Evolutionary conservation across 305 asterid genomes (phyloP), one percentile per base, ranked within the genome.

Genomic region (Fraxinus latifolia): DNA sequence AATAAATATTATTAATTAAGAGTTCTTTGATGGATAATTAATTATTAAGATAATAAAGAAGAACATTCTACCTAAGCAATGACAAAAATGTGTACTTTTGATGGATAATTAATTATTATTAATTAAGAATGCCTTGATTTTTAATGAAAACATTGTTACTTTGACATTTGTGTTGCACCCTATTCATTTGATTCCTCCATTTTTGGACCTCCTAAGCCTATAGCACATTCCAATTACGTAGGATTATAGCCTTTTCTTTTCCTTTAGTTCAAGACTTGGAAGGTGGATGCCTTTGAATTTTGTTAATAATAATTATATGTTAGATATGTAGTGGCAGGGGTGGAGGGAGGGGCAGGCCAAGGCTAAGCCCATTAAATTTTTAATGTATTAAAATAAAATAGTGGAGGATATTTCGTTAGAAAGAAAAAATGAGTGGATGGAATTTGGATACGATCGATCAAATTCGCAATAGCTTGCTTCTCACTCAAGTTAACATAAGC

Each of bases 181-280:
- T 62, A 47, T 87, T 85, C 74, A 62, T 80, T 77, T 76, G 74
- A 62, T 62, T 62, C 72, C 86, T 87, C 84, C 81, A 83, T 81
- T 77, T 79, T 82, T 77, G 78, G 87, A 84, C 73, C 84, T 81
- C 84, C 80, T 84, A 80, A 85, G 88, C 80, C 94, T 89, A 91
- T 39, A 11, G 4, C 37, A 85, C 84, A 77, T 87, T 88, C 84
- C 86, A 70, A 81, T 74, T 79, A 62, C 44, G 68, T 87, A 82
- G 87, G 71, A 15, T 89, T 2, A 31, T 32, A 87, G 87, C 82
- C 91, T 88, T 89, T 90, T 79, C 80, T 87, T 90, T 90, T 77
- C 67, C 81, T 88, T 70, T 83, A 79, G 86, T 82, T 79, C 88
- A 85, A 79, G 80, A 80, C 21, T 55, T 68, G 27, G 79, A 80